These are phyloP conservation scores for Tetragonia tetragonoides DNA, from an alignment of 148 eudicot genomes.

Conservation along the genomic window DNA sequence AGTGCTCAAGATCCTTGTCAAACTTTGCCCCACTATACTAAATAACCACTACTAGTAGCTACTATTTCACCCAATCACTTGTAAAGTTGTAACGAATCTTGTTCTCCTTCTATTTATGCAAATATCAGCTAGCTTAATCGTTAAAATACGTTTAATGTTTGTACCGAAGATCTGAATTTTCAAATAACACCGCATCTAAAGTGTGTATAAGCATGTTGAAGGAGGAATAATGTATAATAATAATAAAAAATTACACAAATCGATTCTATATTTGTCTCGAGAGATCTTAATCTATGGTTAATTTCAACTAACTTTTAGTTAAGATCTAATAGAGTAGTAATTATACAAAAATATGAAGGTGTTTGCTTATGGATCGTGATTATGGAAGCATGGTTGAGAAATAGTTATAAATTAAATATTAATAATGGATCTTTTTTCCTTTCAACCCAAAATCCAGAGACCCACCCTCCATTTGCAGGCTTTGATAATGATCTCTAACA, in stretches of 20 bases:
- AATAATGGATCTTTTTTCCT: constrained; percentile 14
- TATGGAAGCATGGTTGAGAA: constrained; percentile 19
- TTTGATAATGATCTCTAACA: constrained; percentile 19
- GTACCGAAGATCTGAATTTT: no score
- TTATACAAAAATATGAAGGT: neutral
- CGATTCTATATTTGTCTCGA: no score
- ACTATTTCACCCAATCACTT: constrained; percentile 9
- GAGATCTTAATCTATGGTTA: no score
- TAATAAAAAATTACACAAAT: no score
- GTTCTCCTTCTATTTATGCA: neutral
- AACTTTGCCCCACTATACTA: constrained; percentile 11
- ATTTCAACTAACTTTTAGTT: no score
- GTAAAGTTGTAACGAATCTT: neutral
- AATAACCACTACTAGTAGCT: neutral
- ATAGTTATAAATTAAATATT: neutral
- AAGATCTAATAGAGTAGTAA: no score
- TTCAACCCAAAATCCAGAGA: neutral
- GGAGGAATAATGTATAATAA: no score
- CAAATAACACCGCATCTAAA: no score
- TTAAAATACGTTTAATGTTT: no score
- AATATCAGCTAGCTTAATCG: neutral
- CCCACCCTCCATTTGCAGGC: constrained; percentile 26
- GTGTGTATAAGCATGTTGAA: no score
- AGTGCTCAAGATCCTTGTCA: constrained; percentile 3
- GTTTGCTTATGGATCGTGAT: constrained; percentile 9